Base-by-base conservation (phyloP, 805 yeast species). In the Suhomyces sp. region DNA sequence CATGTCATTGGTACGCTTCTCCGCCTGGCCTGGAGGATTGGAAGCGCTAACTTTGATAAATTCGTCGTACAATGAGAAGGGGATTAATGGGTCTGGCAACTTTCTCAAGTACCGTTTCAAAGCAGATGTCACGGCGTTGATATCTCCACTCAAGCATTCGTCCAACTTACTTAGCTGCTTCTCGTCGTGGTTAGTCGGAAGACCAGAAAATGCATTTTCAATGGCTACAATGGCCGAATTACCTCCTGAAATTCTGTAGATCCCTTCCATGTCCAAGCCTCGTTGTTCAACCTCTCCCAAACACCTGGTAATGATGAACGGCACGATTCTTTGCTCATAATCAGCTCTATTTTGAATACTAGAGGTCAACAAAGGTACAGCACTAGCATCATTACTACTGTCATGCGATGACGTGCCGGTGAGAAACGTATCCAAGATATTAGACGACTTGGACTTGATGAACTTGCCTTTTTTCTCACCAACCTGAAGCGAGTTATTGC, bases 191-290 rank as follows among this genome's bases (percentile, higher is more conserved):
- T 63, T 66, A 10, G 63, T 60, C 3, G 67, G 51, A 8, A 62
- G 56, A n/a, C 66, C 69, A 3, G 70, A 66, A 60, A 75, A 75
- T 1, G 78, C 74, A 49, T 66, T 68, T 54, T 74, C 79, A 46
- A 75, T 71, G n/a, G 74, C 67, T 23, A 80, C 82, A 51, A 86
- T 79, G 47, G 87, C 86, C 7, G 90, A 79, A 56, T 85, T 80
- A 5, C 90, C 88, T 1, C 97, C 99, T 46, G 96, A 87, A 59
- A 92, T 86, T 59, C 99, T 78, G 72, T 94, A 94, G 35, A 94
- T 80, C 7, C 99, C 99, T 69, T 92, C 98, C 56, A 78, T 72
- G 40, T 79, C 83, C 59, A 92, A 69, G 4, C 96, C 97, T 53
- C 90, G 76, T 6, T 65, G 64, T 70, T 93, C 97, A 50, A 94